These are phyloP conservation scores for Trichoderma lentiforme DNA, from an alignment of 2,329 filamentous ascomycete species.

Conservation along the genomic window DNA sequence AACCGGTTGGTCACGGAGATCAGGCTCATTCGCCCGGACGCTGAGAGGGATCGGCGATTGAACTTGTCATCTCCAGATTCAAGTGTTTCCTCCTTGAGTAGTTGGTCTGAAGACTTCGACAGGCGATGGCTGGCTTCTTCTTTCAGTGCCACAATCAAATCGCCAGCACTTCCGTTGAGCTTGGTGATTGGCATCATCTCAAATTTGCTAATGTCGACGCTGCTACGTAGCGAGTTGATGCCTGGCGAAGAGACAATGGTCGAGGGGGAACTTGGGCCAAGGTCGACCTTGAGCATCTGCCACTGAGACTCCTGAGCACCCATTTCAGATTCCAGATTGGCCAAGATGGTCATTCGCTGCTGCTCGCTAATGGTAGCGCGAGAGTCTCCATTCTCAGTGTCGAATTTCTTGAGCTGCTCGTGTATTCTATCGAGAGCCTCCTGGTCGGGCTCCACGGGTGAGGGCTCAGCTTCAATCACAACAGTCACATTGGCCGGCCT, in stretches of 20 bases:
- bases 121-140: neutral
- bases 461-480: constrained; percentile 47
- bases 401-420: constrained; percentile 49
- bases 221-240: constrained; percentile 24
- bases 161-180: neutral
- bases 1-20: constrained; percentile 30
- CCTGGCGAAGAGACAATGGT: constrained; percentile 37
- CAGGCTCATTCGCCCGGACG: constrained; percentile 33
- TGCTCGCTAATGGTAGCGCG: constrained; percentile 35
- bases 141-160: neutral
- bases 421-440: constrained; percentile 49
- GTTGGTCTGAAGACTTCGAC: neutral
- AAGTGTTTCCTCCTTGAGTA: neutral
- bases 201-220: constrained; percentile 5
- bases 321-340: constrained; percentile 61
- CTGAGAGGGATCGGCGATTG: constrained; percentile 5
- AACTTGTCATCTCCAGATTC: neutral
- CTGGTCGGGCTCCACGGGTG: constrained; percentile 51
- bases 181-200: constrained; percentile 1
- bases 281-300: constrained; percentile 53
- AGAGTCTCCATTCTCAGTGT: constrained; percentile 37
- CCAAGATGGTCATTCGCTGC: constrained; percentile 48
- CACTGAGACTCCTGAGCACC: constrained; percentile 57
- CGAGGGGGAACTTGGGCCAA: constrained; percentile 51
- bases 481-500: constrained; percentile 41